Base-by-base conservation (phyloP, 768 basidiomycete species). In the Lactifluus rugatus region DNA sequence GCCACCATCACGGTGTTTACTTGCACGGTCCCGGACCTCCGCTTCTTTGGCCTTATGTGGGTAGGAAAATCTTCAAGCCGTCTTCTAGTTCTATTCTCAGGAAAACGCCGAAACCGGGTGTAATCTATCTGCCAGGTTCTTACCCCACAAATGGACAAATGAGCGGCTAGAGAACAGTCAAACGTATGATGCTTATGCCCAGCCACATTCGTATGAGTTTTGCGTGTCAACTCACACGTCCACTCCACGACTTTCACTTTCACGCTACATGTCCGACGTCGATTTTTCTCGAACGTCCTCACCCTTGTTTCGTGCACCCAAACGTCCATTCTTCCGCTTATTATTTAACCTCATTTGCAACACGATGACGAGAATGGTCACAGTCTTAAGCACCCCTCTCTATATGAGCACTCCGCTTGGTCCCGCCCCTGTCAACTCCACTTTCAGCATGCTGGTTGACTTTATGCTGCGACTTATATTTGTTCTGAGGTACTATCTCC, bases 401-500 rank as follows among this genome's bases (percentile, higher is more conserved):
- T 46, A n/a, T 31, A 52, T 60, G 48, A 44, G 37, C 34, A 26
- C 28, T n/a, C 17, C 26, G 19, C 31, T 54, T n/a, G 53, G 36
- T 17, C 49, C 53, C 14, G 25, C 48, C 16, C 53, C 52, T 17
- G 28, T 39, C 37, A 32, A 19, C 48, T 28, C 42, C 14, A 48
- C 47, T 3, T 19, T 42, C 39, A 7, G 25, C 16, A 59, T 52
- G 56, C 23, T 28, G 28, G 47, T 48, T 14, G 36, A 25, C 52
- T 25, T 60, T 17, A 25, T 60, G 28, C 31, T 54, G 21, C 47
- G 36, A 25, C 47, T 54, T 17, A 25, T 61, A 26, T 51, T 54
- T 13, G 49, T 47, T 19, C 45, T 62, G 48, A 25, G n/a, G 32
- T 59, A 62, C 25, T 49, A 66, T 34, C 45, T 66, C 32, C 36